phyloP scores from a whole-genome alignment of 1,139 yeast species.

The Yamadazyma diddensiae region DNA sequence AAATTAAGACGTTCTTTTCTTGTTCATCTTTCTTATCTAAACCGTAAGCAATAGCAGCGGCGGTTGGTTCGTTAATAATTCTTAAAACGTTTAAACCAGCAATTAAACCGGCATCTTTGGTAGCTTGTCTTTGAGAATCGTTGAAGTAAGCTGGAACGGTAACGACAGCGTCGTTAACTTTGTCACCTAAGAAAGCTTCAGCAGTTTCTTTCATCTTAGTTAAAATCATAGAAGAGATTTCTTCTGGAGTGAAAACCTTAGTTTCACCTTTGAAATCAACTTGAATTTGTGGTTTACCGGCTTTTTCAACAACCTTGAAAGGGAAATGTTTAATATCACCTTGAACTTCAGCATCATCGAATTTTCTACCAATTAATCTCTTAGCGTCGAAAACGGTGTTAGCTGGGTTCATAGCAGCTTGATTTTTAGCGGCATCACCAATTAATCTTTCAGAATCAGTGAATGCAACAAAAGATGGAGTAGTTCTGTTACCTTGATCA shows the following conservation, averaged over 20 bases:
- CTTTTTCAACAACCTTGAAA: slow-evolving; percentile 83
- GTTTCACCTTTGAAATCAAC: slow-evolving; percentile 93
- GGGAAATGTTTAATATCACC: slow-evolving; percentile 98
- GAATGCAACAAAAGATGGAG: slow-evolving; percentile 98
- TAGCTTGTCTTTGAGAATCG: slow-evolving; percentile 97
- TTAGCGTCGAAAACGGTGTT: slow-evolving; percentile 98
- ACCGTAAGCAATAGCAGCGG: slow-evolving; percentile 98
- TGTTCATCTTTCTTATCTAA: slow-evolving; percentile 87
- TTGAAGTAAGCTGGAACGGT: slow-evolving; percentile 98
- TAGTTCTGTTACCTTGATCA: slow-evolving; percentile 99
- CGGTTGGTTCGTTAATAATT: slow-evolving; percentile 97
- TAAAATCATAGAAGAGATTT: slow-evolving; percentile 93
- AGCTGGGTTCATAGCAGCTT: slow-evolving; percentile 95
- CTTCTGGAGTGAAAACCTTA: slow-evolving; percentile 96
- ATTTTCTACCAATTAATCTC: slow-evolving; percentile 96
- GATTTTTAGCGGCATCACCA: slow-evolving; percentile 99
- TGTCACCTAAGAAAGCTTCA: slow-evolving; percentile 91
- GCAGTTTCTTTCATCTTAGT: slow-evolving; percentile 98
- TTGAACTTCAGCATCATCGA: slow-evolving; percentile 86
- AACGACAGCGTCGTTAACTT: slow-evolving; percentile 91
- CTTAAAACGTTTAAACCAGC: slow-evolving; percentile 95
- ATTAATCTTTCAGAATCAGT: slow-evolving; percentile 96
- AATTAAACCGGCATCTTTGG: slow-evolving; percentile 98
- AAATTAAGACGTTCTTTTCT: slow-evolving; percentile 85
- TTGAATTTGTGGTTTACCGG: slow-evolving; percentile 88